phyloP scores from a whole-genome alignment of 106 monocot species.

The Allium fistulosum region DNA sequence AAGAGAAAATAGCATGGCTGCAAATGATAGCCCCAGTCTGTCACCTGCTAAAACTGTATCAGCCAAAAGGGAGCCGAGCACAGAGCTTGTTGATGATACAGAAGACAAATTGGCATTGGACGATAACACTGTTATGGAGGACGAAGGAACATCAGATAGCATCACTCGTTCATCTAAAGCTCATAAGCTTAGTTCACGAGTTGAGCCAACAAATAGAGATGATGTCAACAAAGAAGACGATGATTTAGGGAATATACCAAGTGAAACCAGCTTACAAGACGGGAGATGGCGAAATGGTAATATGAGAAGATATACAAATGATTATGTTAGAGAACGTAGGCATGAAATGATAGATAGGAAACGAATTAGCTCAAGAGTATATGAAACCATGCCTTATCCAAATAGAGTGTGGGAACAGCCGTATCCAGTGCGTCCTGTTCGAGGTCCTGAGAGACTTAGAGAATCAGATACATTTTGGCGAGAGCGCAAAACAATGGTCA shows the following conservation, averaged over 20 bases:
- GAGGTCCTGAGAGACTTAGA: constrained; percentile 44
- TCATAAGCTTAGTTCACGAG: constrained; percentile 34
- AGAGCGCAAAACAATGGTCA: constrained; percentile 26
- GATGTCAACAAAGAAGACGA: constrained; percentile 14
- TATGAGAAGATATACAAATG: constrained; percentile 36
- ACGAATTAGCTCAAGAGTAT: constrained; percentile 23
- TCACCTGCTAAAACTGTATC: too few relatives aligned
- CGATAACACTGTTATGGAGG: constrained; percentile 19
- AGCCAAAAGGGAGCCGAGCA: neutral
- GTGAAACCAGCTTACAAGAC: constrained; percentile 42
- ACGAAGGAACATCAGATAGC: neutral
- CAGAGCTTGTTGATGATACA: constrained; percentile 26
- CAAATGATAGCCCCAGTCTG: too few relatives aligned
- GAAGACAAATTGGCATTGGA: constrained; percentile 13
- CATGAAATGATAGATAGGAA: constrained; percentile 26
- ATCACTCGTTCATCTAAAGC: constrained; percentile 33
- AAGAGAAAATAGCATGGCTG: too few relatives aligned
- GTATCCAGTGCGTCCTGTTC: constrained; percentile 19
- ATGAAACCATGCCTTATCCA: constrained; percentile 30
- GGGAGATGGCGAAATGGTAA: constrained; percentile 20
- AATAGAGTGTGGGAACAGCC: constrained; percentile 29
- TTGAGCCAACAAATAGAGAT: constrained; percentile 31
- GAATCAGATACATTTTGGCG: constrained; percentile 32
- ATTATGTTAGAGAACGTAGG: constrained; percentile 35
- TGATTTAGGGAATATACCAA: constrained; percentile 25